phyloP scores from a whole-genome alignment of 345 rosid species.

The Eucalyptus fibrosa region DNA sequence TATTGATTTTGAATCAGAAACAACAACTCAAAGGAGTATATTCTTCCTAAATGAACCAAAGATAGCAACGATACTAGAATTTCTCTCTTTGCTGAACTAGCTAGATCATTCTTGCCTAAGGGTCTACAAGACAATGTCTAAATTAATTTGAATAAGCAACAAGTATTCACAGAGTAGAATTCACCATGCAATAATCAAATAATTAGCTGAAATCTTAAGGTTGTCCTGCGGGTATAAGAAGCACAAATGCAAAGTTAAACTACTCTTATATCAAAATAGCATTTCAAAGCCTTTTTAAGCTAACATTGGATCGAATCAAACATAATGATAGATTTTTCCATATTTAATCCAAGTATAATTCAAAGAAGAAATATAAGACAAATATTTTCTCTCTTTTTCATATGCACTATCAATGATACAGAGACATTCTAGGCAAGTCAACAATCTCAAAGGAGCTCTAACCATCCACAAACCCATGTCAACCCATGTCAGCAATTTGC shows the following conservation, averaged over 20 bases:
- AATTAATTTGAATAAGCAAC: conserved; percentile 71
- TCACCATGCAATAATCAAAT: neutral
- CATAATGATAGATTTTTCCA: neutral
- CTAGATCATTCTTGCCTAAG: conserved; percentile 71
- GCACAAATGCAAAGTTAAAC: neutral
- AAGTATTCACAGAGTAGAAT: conserved; percentile 38
- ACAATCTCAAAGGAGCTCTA: neutral
- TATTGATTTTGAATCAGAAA: neutral
- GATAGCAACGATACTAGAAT: conserved; percentile 58
- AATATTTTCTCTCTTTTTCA: neutral
- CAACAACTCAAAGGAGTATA: conserved; percentile 68
- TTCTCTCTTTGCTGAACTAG: conserved; percentile 47
- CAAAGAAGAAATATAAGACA: neutral
- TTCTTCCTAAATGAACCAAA: conserved; percentile 87
- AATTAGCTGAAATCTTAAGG: neutral
- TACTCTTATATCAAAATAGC: neutral
- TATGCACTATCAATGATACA: neutral
- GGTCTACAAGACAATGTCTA: conserved; percentile 48
- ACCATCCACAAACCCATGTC: neutral
- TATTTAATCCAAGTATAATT: neutral
- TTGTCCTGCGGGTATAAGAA: neutral
- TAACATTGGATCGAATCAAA: neutral
- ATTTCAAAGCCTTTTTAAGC: neutral
- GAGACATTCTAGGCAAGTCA: neutral
- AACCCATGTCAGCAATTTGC: neutral